phyloP scores from a whole-genome alignment of 2,329 filamentous ascomycete genomes.

The Epichloe aotearoae region DNA sequence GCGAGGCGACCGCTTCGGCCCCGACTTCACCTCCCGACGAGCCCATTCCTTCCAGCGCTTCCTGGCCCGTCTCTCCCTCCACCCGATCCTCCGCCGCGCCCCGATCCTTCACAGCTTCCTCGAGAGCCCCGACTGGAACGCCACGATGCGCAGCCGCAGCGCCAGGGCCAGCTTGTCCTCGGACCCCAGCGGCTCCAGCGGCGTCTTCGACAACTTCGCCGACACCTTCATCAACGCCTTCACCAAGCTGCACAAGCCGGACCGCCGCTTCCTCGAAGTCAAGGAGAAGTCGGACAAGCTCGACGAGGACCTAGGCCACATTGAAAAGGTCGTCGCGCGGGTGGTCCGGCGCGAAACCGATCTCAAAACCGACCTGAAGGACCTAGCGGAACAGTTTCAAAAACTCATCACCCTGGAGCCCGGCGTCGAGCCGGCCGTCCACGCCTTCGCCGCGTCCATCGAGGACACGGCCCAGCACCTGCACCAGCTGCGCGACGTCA shows the following conservation, averaged over 20 bases:
- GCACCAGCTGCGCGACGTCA: constrained; percentile 72
- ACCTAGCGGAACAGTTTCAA: constrained; percentile 88
- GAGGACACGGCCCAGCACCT: constrained; percentile 72
- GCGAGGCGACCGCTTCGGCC: constrained; percentile 84
- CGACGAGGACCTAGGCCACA: constrained; percentile 81
- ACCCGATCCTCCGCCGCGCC: constrained; percentile 76
- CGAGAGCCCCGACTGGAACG: constrained; percentile 91
- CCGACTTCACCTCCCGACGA: constrained; percentile 80
- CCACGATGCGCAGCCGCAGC: constrained; percentile 73
- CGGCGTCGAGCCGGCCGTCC: constrained; percentile 67
- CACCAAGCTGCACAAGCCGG: constrained; percentile 88
- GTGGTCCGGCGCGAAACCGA: constrained; percentile 81
- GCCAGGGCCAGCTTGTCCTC: constrained; percentile 45
- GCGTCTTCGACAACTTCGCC: constrained; percentile 88
- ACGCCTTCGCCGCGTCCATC: constrained; percentile 74
- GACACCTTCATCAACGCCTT: constrained; percentile 97
- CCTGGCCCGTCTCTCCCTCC: constrained; percentile 70
- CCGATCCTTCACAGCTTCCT: constrained; percentile 78
- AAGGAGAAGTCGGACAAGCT: constrained; percentile 86
- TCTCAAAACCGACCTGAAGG: constrained; percentile 74
- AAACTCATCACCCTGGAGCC: constrained; percentile 78
- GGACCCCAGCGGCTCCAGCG: constrained; percentile 37
- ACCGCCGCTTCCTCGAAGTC: constrained; percentile 89
- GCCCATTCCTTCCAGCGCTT: constrained; percentile 89
- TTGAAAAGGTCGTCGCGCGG: constrained; percentile 89